These are phyloP conservation scores for Teratosphaeria viscida DNA, from an alignment of 2,329 filamentous ascomycete species.

Conservation along the genomic window DNA sequence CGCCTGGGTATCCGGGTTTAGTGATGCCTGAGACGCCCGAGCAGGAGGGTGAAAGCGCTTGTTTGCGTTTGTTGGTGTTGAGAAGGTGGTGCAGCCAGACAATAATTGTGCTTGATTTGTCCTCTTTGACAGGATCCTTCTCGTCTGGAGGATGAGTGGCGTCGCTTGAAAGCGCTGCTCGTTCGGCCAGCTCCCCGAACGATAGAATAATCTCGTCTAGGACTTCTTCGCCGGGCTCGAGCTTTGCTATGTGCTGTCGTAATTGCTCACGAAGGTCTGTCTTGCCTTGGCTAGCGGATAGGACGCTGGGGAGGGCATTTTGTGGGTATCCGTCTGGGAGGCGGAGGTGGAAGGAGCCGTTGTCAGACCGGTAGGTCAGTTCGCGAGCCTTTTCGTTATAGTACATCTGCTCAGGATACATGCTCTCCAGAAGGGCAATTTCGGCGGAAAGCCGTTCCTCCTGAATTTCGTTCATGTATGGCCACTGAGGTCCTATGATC, in stretches of 20 bases:
- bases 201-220: slow-evolving; percentile 32
- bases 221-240: slow-evolving; percentile 29
- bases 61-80: slow-evolving; percentile 37
- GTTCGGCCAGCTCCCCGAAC: slow-evolving; percentile 25
- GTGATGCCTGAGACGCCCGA: slow-evolving; percentile 30
- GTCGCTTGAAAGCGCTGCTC: background rate
- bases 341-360: slow-evolving; percentile 25
- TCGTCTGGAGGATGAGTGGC: background rate
- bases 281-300: slow-evolving; percentile 27
- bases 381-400: slow-evolving; percentile 27
- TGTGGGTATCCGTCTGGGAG: slow-evolving; percentile 31
- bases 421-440: slow-evolving; percentile 33
- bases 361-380: slow-evolving; percentile 25
- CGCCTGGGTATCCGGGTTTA: slow-evolving; percentile 38
- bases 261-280: slow-evolving; percentile 27
- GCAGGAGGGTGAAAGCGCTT: slow-evolving; percentile 27
- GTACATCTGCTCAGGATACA: slow-evolving; percentile 33
- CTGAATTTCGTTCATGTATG: background rate
- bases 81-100: slow-evolving; percentile 39
- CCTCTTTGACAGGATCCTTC: background rate
- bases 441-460: slow-evolving; percentile 24
- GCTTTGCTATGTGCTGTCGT: slow-evolving; percentile 19
- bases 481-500: too few relatives aligned
- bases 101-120: slow-evolving; percentile 26
- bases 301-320: slow-evolving; percentile 27